A percentile compares a stretch with the other conserved stretches of the same genome.
Conservation (phyloP, 1,139 yeast species). For the Kodamaea fungicola region DNA sequence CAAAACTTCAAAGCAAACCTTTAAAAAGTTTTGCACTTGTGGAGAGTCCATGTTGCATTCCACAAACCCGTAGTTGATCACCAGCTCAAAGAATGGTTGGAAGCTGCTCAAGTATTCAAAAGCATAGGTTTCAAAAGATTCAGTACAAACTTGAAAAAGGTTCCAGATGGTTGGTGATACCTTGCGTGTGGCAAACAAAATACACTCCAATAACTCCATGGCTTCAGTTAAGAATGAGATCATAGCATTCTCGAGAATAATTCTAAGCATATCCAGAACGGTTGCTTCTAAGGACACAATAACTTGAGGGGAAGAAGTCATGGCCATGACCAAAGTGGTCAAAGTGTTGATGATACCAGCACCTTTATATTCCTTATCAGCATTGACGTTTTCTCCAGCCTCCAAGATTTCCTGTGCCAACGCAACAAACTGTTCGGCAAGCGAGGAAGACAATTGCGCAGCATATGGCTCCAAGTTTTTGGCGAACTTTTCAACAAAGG, state of each 20-base stretch:
- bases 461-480: slow-evolving; percentile 56
- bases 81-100: slow-evolving; percentile 47
- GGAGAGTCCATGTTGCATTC: slow-evolving; percentile 35
- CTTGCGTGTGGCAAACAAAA: slow-evolving; percentile 37
- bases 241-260: slow-evolving; percentile 49
- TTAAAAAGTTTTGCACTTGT: slow-evolving; percentile 37
- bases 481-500: slow-evolving; percentile 52
- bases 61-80: slow-evolving; percentile 46
- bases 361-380: slow-evolving; percentile 52
- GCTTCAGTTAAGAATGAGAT: slow-evolving; percentile 44
- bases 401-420: slow-evolving; percentile 45
- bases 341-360: slow-evolving; percentile 49
- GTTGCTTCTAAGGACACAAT: slow-evolving; percentile 38
- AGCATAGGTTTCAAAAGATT: slow-evolving; percentile 52
- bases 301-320: slow-evolving; percentile 47
- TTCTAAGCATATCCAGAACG: slow-evolving; percentile 39
- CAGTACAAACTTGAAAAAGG: slow-evolving; percentile 39
- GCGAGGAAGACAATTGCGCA: slow-evolving; percentile 43
- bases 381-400: slow-evolving; percentile 23
- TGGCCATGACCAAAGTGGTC: slow-evolving; percentile 50
- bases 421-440: slow-evolving; percentile 45
- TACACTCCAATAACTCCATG: slow-evolving; percentile 49
- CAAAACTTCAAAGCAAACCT: slow-evolving; percentile 36
- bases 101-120: slow-evolving; percentile 49
- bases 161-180: slow-evolving; percentile 50